Evolutionary conservation across 495 filamentous ascomycete genomes (phyloP), one percentile per base, ranked within the genome.

Genomic region (Penicillium egyptiacum): DNA sequence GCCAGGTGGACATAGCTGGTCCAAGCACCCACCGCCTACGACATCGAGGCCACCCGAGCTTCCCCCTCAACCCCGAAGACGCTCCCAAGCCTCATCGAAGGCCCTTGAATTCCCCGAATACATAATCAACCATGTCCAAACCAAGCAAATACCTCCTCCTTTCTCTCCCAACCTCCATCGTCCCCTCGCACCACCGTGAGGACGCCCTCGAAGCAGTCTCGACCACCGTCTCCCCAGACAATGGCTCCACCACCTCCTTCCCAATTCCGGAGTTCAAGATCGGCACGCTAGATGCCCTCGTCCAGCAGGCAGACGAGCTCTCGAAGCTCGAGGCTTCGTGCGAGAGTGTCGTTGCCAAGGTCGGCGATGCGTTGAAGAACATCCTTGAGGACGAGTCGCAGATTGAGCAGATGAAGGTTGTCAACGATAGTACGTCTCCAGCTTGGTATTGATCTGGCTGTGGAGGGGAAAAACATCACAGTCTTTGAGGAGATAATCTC

Each of bases 241-340:
- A 89, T 66, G 92, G 89, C 63, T 84, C 84, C 42, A 85, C 90
- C 19, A 78, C 84, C 46, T 86, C 87, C 8, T 97, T 97, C 65
- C 71, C 82, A 12, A 89, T 98, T 57, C 94, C 94, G 3, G 87
- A 89, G 40, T 96, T 98, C 81, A 98, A 98, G 77, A 96, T 98
- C 72, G 94, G 94, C 50, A 96, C 94, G 1, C 81, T 98, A 47
- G 94, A 98, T 73, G 90, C 89, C 41, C 78, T 98, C n/a, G 91
- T 98, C 25, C 90, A 95, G 75, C 93, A 98, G 69, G 94, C 94
- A 37, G 94, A 98, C 69, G 93, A 96, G 66, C 78, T 98, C 41
- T 82, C 87, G 33, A 98, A 98, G 83, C 84, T 98, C 28, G 88
- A 91, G 57, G 64, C 75, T 12, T 81, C 82, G 30, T 96, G 91